A percentile compares a stretch with the other conserved stretches of the same genome.
Evolutionary conservation across 2,329 filamentous ascomycete genomes (phyloP).

Genomic region (Pseudocercospora cruenta): DNA sequence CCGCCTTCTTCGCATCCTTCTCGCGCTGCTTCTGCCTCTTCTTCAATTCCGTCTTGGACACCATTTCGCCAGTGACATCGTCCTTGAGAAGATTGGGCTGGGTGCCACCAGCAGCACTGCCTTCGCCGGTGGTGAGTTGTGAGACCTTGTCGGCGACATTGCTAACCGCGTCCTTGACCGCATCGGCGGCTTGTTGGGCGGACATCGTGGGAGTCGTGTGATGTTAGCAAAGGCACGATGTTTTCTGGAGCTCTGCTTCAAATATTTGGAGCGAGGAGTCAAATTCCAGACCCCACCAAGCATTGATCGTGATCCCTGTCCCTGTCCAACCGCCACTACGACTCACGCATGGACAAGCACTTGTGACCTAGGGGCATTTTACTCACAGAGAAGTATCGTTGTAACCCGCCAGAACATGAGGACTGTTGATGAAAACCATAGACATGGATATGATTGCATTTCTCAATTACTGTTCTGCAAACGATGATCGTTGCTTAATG

Average conservation of each 20-base stretch:
- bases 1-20: slow-evolving; percentile 83
- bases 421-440: neutral
- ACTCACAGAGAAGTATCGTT: no score
- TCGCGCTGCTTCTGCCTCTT: slow-evolving; percentile 90
- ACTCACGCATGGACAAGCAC: neutral
- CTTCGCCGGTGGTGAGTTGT: slow-evolving; percentile 40
- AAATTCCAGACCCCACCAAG: neutral
- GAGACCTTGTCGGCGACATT: slow-evolving; percentile 40
- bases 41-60: slow-evolving; percentile 71
- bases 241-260: neutral
- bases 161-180: slow-evolving; percentile 42
- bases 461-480: neutral
- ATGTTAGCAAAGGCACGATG: neutral
- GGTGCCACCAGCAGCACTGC: slow-evolving; percentile 15
- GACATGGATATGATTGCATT: neutral
- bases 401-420: neutral
- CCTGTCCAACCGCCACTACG: neutral
- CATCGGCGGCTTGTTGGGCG: slow-evolving; percentile 41
- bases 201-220: slow-evolving; percentile 33
- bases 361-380: no score
- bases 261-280: neutral
- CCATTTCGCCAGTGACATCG: slow-evolving; percentile 86
- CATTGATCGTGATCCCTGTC: neutral
- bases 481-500: neutral
- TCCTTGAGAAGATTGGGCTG: slow-evolving; percentile 73